Base-by-base conservation (phyloP, 345 rosid species). In the Euphorbia pulcherrima region DNA sequence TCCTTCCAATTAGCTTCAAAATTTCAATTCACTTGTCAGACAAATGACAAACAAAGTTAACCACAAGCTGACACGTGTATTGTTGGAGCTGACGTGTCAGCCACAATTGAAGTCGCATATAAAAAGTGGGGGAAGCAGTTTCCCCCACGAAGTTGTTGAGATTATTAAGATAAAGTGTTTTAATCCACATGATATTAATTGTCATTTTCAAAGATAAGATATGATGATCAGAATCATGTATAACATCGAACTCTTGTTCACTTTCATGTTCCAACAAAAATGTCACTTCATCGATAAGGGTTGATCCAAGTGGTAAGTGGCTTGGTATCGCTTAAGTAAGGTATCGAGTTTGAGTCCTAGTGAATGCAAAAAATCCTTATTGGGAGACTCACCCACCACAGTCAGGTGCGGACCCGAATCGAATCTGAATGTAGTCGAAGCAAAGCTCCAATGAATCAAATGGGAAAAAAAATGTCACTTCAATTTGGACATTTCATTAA, bases 391-490 rank as follows among this genome's bases (percentile, higher is more conserved):
- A n/a, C n/a, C n/a, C n/a, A n/a, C n/a, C n/a, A n/a, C n/a, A n/a
- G n/a, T n/a, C n/a, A n/a, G n/a, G n/a, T n/a, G n/a, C n/a, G n/a
- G n/a, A n/a, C n/a, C n/a, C n/a, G n/a, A n/a, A n/a, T n/a, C n/a
- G n/a, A n/a, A n/a, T n/a, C n/a, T n/a, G n/a, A n/a, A n/a, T n/a
- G n/a, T n/a, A n/a, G n/a, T n/a, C n/a, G n/a, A n/a, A n/a, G n/a
- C n/a, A n/a, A n/a, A n/a, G n/a, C n/a, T n/a, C n/a, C n/a, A n/a
- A n/a, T n/a, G n/a, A n/a, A n/a, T n/a, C n/a, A n/a, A n/a, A n/a
- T n/a, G n/a, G n/a, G n/a, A 60, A 41, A 14, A 44, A n/a, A n/a
- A n/a, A 60, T 9, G 16, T 60, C 65, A 62, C 28, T 62, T 62
- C 26, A 51, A 62, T 16, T 29, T 17, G 7, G 62, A 17, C 62